Conservation (phyloP, 768 basidiomycete species). For the Scleroderma citrinum region DNA sequence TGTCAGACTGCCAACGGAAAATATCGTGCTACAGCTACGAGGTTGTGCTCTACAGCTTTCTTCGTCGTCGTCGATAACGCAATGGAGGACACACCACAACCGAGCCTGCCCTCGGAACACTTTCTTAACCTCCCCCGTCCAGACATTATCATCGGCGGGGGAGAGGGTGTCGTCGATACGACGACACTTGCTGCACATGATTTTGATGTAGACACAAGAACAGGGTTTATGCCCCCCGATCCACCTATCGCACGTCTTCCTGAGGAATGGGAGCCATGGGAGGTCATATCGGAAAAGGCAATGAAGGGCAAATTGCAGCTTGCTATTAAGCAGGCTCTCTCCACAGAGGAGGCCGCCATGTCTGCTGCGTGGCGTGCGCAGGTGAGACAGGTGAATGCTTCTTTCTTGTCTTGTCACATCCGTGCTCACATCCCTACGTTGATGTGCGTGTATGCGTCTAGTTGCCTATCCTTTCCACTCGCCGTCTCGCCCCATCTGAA, state of each 20-base stretch:
- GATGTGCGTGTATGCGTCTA: slow-evolving; percentile 18
- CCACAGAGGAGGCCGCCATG: slow-evolving; percentile 29
- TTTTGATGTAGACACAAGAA: slow-evolving; percentile 88
- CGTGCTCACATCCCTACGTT: no score
- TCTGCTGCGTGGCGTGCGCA: slow-evolving; percentile 50
- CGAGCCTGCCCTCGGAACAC: slow-evolving; percentile 21
- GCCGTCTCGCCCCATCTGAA: slow-evolving; percentile 43
- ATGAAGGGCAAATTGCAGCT: slow-evolving; percentile 45
- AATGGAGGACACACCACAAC: no score
- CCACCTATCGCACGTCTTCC: slow-evolving; percentile 64
- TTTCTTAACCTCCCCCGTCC: slow-evolving; percentile 33
- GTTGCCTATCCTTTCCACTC: slow-evolving; percentile 50
- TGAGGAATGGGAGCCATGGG: slow-evolving; percentile 65
- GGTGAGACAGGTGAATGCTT: slow-evolving; percentile 43
- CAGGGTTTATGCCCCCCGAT: slow-evolving; percentile 87
- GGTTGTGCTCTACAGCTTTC: no score
- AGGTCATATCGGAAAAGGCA: slow-evolving; percentile 49
- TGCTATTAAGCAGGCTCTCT: slow-evolving; percentile 40
- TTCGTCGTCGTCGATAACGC: no score
- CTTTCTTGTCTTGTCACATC: not conserved
- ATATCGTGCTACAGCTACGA: no score
- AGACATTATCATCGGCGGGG: slow-evolving; percentile 19
- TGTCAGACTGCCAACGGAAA: no score
- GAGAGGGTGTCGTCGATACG: slow-evolving; percentile 35
- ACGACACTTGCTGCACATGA: slow-evolving; percentile 74